Conservation (phyloP, 1,284 basidiomycete species). For the Gymnopus androsaceus region DNA sequence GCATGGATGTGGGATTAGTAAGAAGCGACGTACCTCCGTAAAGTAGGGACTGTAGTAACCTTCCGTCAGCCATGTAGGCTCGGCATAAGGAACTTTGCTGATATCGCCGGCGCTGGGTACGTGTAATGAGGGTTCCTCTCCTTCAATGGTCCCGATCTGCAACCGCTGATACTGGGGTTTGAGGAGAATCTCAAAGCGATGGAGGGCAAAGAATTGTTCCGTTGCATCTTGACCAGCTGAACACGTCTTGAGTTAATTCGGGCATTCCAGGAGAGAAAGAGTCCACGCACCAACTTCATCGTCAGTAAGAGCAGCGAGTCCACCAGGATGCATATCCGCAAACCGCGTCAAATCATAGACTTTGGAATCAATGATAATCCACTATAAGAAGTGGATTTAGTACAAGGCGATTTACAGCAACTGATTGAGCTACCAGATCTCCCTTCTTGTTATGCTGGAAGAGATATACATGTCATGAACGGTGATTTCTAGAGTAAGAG, state of each 20-base stretch:
- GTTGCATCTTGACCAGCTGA: slow-evolving; percentile 83
- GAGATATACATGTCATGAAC: too few relatives aligned
- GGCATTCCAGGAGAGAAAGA: background rate
- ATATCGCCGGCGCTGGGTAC: slow-evolving; percentile 57
- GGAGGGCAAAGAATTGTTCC: slow-evolving; percentile 82
- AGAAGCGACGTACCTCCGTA: slow-evolving; percentile 48
- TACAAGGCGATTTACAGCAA: too few relatives aligned
- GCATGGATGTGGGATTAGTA: background rate
- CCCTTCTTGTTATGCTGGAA: slow-evolving; percentile 69
- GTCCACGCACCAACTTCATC: slow-evolving; percentile 63
- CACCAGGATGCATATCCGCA: slow-evolving; percentile 81
- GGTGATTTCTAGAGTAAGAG: slow-evolving; percentile 24
- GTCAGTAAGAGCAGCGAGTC: slow-evolving; percentile 71
- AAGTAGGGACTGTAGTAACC: slow-evolving; percentile 72
- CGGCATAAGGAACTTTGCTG: slow-evolving; percentile 79
- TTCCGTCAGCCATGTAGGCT: slow-evolving; percentile 76
- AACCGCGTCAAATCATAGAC: slow-evolving; percentile 84
- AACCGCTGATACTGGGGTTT: slow-evolving; percentile 75
- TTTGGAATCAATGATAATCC: slow-evolving; percentile 82
- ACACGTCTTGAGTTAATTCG: slow-evolving; percentile 15
- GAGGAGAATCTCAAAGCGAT: slow-evolving; percentile 76
- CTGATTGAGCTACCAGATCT: too few relatives aligned
- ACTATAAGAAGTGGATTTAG: too few relatives aligned
- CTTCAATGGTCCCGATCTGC: slow-evolving; percentile 70
- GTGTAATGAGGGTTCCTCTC: slow-evolving; percentile 60